phyloP scores from a whole-genome alignment of 2,329 filamentous ascomycete genomes.

The Sporothrix humicola region DNA sequence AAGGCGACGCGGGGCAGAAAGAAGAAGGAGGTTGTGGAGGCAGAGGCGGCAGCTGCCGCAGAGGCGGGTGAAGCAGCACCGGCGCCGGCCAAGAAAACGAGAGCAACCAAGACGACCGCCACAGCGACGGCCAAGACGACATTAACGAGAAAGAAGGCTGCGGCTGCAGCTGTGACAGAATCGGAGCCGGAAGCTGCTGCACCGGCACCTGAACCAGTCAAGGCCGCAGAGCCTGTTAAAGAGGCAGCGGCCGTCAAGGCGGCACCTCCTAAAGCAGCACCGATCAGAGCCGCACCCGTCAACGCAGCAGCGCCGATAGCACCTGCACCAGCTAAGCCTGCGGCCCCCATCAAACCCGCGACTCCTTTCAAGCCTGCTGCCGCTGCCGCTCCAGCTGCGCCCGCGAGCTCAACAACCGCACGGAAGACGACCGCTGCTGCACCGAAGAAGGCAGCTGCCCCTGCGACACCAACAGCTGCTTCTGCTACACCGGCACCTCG shows the following conservation, averaged over 20 bases:
- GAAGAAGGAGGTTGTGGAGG: constrained; percentile 33
- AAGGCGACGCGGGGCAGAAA: constrained; percentile 26
- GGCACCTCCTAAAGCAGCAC: background rate
- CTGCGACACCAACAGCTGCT: background rate
- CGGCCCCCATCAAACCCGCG: background rate
- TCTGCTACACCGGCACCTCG: background rate
- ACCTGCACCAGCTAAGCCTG: background rate
- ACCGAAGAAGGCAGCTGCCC: constrained; percentile 16
- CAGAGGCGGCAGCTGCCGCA: constrained; percentile 22
- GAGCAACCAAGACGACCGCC: constrained; percentile 25
- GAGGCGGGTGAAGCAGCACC: background rate
- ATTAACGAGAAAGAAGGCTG: constrained; percentile 21
- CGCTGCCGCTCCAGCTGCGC: background rate
- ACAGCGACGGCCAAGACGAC: constrained; percentile 29
- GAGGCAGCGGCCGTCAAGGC: background rate
- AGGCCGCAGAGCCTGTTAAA: background rate
- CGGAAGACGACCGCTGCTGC: background rate
- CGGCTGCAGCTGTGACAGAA: background rate
- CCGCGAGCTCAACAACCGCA: background rate
- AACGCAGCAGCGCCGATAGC: background rate
- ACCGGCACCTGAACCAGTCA: background rate
- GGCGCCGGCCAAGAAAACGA: constrained; percentile 29
- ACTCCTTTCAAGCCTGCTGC: background rate
- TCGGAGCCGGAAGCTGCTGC: background rate
- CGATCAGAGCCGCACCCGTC: background rate